Conservation (phyloP, 768 basidiomycete species). For the Hemileccinum rubropunctum region DNA sequence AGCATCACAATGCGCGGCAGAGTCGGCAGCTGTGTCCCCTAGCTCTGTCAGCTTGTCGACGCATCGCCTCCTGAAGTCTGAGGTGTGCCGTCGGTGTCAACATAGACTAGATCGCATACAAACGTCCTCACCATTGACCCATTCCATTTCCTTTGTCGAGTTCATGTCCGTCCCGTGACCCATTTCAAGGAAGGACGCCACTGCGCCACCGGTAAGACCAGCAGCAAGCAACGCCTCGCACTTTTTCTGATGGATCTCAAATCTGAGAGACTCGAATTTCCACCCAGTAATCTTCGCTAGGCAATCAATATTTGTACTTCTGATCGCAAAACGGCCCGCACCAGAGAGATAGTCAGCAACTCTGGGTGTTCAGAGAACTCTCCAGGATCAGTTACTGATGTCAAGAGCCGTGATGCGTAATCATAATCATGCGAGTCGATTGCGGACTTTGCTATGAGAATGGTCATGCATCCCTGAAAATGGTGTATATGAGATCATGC, state of each 20-base stretch:
- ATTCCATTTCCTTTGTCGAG: not conserved
- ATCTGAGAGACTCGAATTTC: slow-evolving; percentile 10
- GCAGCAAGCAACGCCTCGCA: slow-evolving; percentile 9
- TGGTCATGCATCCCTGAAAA: slow-evolving; percentile 7
- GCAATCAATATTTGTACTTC: not conserved
- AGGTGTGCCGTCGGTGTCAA: not conserved
- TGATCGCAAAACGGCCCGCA: not conserved
- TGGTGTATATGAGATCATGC: not conserved
- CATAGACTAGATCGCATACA: not conserved
- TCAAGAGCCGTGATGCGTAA: slow-evolving; percentile 5
- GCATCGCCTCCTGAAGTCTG: slow-evolving; percentile 12
- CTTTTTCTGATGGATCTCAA: slow-evolving; percentile 3
- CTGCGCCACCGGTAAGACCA: not conserved
- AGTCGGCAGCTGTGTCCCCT: slow-evolving; percentile 2
- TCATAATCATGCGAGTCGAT: slow-evolving; percentile 9
- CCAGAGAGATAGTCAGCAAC: slow-evolving; percentile 15
- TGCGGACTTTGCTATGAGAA: slow-evolving; percentile 13
- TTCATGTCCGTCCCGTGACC: not conserved
- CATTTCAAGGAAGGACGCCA: slow-evolving; percentile 4
- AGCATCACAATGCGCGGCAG: slow-evolving; percentile 8
- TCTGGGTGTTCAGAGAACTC: slow-evolving; percentile 3
- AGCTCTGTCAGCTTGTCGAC: slow-evolving; percentile 7
- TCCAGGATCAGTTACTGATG: slow-evolving; percentile 1
- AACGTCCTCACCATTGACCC: slow-evolving; percentile 3
- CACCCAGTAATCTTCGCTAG: slow-evolving; percentile 14